These are phyloP conservation scores for Fusarium siculi DNA, from an alignment of 2,329 filamentous ascomycete species.

Conservation along the genomic window DNA sequence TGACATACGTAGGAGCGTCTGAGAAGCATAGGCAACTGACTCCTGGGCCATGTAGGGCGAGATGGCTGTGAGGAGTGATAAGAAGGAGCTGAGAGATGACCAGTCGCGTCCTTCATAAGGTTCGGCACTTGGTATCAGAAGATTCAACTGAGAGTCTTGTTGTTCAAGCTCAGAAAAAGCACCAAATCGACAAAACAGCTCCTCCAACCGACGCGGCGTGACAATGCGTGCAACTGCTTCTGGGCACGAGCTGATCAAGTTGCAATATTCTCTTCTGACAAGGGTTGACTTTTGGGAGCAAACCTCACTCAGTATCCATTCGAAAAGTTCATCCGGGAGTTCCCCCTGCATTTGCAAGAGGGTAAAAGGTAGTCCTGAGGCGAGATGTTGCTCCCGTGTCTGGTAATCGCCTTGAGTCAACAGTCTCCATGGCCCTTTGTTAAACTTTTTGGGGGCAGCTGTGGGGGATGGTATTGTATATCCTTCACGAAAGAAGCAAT, in stretches of 20 bases:
- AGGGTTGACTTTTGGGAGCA: slow-evolving; percentile 65
- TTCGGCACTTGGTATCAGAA: slow-evolving; percentile 39
- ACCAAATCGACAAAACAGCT: slow-evolving; percentile 69
- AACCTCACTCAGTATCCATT: slow-evolving; percentile 73
- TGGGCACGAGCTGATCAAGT: slow-evolving; percentile 59
- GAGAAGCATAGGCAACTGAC: slow-evolving; percentile 54
- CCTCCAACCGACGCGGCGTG: slow-evolving; percentile 56
- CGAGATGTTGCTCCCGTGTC: slow-evolving; percentile 67
- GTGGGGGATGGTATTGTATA: slow-evolving; percentile 42
- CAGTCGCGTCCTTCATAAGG: slow-evolving; percentile 57
- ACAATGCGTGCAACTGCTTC: slow-evolving; percentile 58
- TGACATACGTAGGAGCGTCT: slow-evolving; percentile 64
- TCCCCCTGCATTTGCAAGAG: slow-evolving; percentile 49
- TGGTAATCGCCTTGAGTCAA: slow-evolving; percentile 56
- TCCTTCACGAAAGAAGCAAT: slow-evolving; percentile 62
- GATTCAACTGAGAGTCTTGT: slow-evolving; percentile 31
- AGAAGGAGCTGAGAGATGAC: slow-evolving; percentile 56
- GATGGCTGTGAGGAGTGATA: slow-evolving; percentile 55
- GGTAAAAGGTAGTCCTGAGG: slow-evolving; percentile 70
- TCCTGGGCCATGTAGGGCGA: slow-evolving; percentile 50
- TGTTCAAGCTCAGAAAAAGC: slow-evolving; percentile 59
- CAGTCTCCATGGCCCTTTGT: slow-evolving; percentile 58
- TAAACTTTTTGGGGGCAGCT: slow-evolving; percentile 46
- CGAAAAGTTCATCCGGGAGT: slow-evolving; percentile 72
- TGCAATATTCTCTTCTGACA: slow-evolving; percentile 69